Percentiles rank a stretch among this genome's conserved stretches.
Evolutionary conservation across 192 early-diverging fungal genomes (phyloP).

Genomic region (Umbelopsis sp.): DNA sequence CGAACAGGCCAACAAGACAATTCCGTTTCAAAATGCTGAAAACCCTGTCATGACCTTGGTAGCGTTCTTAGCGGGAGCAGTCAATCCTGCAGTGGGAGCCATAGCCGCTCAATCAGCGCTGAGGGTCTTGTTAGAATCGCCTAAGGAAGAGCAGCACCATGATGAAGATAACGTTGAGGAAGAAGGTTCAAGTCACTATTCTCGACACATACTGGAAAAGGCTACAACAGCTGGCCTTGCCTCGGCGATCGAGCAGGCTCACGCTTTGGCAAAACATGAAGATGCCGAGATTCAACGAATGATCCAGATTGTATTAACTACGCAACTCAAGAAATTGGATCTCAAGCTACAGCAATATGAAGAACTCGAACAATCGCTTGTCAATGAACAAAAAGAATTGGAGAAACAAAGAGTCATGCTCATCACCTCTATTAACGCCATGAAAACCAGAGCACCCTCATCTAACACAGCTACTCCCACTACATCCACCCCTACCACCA

Average conservation of each 20-base stretch:
- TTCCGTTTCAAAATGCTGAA: constrained; percentile 78
- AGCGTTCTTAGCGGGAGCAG: constrained; percentile 83
- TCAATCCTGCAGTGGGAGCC: constrained; percentile 84
- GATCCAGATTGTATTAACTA: constrained; percentile 80
- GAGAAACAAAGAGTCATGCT: constrained; percentile 53
- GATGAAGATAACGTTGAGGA: constrained; percentile 35
- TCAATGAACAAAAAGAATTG: constrained; percentile 81
- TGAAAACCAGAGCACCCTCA: not conserved
- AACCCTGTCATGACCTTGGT: constrained; percentile 93
- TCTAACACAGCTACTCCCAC: not conserved
- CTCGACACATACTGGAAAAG: constrained; percentile 56
- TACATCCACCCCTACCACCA: not conserved
- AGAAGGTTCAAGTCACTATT: constrained; percentile 22
- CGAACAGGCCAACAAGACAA: constrained; percentile 64
- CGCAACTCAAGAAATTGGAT: constrained; percentile 85
- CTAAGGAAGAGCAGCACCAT: constrained; percentile 21
- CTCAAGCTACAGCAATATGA: constrained; percentile 93
- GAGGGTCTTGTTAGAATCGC: constrained; percentile 57
- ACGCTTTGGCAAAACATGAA: constrained; percentile 76
- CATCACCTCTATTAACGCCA: constrained; percentile 22
- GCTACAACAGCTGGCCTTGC: constrained; percentile 83
- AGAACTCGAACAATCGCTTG: constrained; percentile 84
- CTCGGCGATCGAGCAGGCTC: constrained; percentile 85
- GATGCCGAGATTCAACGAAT: constrained; percentile 84
- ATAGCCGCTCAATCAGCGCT: constrained; percentile 88